A percentile compares a stretch with the other conserved stretches of the same genome.
phyloP scores from a whole-genome alignment of 2,329 filamentous ascomycete genomes.

The Botrytis hyacinthi region DNA sequence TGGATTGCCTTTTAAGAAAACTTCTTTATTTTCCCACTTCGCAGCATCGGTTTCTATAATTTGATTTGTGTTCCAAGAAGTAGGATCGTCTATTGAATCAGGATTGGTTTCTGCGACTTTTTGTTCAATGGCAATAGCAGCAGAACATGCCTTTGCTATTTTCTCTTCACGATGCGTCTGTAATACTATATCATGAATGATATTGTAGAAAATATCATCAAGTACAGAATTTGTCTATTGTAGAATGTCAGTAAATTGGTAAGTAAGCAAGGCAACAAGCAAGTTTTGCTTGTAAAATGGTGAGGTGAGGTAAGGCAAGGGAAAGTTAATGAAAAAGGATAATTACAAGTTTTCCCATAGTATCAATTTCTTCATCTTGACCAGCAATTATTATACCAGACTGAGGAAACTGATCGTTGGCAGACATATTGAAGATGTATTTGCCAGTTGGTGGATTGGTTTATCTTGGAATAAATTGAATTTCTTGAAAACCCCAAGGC shows the following conservation, averaged over 20 bases:
- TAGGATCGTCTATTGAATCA: conserved; percentile 31
- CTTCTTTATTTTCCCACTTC: conserved; percentile 66
- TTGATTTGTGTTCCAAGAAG: conserved; percentile 45
- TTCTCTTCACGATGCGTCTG: conserved; percentile 78
- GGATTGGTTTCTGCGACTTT: conserved; percentile 33
- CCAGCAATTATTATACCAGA: conserved; percentile 53
- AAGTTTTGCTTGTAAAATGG: not conserved
- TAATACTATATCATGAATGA: conserved; percentile 72
- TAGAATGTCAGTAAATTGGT: conserved; percentile 26
- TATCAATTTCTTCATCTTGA: conserved; percentile 43
- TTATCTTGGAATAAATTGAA: not conserved
- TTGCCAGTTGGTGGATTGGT: not conserved
- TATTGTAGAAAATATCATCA: conserved; percentile 73
- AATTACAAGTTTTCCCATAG: conserved; percentile 60
- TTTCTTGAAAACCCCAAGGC: not conserved
- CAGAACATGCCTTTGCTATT: conserved; percentile 64
- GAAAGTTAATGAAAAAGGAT: conserved; percentile 17
- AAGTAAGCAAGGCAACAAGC: conserved; percentile 21
- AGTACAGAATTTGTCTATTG: conserved; percentile 62
- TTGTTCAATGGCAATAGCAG: conserved; percentile 64
- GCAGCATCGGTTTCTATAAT: conserved; percentile 65
- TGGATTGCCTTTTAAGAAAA: conserved; percentile 69
- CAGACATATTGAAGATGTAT: conserved; percentile 30
- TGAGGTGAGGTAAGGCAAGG: conserved; percentile 14
- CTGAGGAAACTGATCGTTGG: conserved; percentile 32